Conservation (phyloP, 257 asterid genomes). For the Nicotiana undulata region DNA sequence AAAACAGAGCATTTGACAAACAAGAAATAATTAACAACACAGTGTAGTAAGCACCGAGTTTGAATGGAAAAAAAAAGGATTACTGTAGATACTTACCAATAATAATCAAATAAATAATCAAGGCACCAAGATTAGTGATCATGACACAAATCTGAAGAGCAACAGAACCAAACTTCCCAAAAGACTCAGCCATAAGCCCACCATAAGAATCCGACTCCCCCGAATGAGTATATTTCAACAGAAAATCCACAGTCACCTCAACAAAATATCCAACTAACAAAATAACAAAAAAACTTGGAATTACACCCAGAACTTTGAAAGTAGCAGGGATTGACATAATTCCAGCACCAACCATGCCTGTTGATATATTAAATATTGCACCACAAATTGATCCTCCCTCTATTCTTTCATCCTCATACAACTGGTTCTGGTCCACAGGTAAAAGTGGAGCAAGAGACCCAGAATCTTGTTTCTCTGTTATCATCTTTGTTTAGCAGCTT, state of each 20-base stretch:
- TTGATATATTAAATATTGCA: constrained; percentile 78
- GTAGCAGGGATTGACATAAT: constrained; percentile 96
- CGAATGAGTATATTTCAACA: constrained; percentile 57
- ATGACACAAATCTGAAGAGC: constrained; percentile 83
- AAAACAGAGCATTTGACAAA: background rate
- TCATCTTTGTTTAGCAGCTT: constrained; percentile 20
- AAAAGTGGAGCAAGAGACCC: constrained; percentile 49
- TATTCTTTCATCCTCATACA: constrained; percentile 6
- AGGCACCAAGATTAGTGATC: constrained; percentile 85
- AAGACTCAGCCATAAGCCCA: constrained; percentile 86
- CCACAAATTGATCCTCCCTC: constrained; percentile 68
- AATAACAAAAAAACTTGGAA: constrained; percentile 70
- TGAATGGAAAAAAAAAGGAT: background rate
- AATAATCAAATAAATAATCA: constrained; percentile 84
- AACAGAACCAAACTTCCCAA: constrained; percentile 74
- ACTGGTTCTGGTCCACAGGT: constrained; percentile 22
- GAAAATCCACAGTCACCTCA: constrained; percentile 88
- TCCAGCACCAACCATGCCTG: constrained; percentile 96
- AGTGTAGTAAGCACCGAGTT: background rate
- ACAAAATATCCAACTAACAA: constrained; percentile 66
- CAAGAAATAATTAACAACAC: background rate
- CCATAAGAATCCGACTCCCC: constrained; percentile 70
- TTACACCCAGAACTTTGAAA: constrained; percentile 75
- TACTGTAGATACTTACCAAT: constrained; percentile 44
- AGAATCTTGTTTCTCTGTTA: constrained; percentile 18